A percentile compares a stretch with the other conserved stretches of the same genome.
These are phyloP conservation scores for Graphilbum ipis-grandicollis DNA, from an alignment of 2,329 filamentous ascomycete species.

Conservation along the genomic window DNA sequence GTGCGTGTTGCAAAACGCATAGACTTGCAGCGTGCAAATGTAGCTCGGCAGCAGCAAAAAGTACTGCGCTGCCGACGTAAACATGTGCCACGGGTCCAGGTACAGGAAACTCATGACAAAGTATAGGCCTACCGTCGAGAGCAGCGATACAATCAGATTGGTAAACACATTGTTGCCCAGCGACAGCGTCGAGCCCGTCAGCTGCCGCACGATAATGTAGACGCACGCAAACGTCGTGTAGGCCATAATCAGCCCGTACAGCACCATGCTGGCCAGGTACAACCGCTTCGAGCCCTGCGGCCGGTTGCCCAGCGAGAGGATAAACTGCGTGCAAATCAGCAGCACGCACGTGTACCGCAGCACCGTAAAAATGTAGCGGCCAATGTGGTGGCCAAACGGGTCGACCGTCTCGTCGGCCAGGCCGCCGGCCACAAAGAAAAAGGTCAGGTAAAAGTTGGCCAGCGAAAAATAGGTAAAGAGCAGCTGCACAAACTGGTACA, in stretches of 20 bases:
- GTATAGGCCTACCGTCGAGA: slow-evolving; percentile 82
- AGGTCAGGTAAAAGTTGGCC: slow-evolving; percentile 96
- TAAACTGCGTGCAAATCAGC: slow-evolving; percentile 88
- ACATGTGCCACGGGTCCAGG: slow-evolving; percentile 97
- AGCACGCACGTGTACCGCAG: slow-evolving; percentile 74
- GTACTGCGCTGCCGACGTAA: slow-evolving; percentile 82
- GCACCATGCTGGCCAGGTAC: slow-evolving; percentile 72
- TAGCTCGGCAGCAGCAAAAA: slow-evolving; percentile 83
- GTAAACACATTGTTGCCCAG: slow-evolving; percentile 84
- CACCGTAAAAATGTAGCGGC: slow-evolving; percentile 69
- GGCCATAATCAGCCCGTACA: slow-evolving; percentile 87
- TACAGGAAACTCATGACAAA: slow-evolving; percentile 95
- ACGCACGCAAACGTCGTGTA: slow-evolving; percentile 84
- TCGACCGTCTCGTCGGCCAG: slow-evolving; percentile 64
- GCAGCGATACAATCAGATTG: slow-evolving; percentile 79
- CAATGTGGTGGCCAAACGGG: slow-evolving; percentile 80
- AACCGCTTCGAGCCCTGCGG: slow-evolving; percentile 88
- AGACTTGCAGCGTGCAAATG: slow-evolving; percentile 94
- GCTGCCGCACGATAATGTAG: slow-evolving; percentile 76
- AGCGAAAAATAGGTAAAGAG: slow-evolving; percentile 96
- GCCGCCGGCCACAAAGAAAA: slow-evolving; percentile 93
- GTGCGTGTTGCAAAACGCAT: slow-evolving; percentile 98
- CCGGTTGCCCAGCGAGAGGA: slow-evolving; percentile 86
- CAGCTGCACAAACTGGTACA: slow-evolving; percentile 86
- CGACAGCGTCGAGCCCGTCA: slow-evolving; percentile 31